These are phyloP conservation scores for Coemansia sp. DNA, from an alignment of 192 early-diverging fungal genomes.

Conservation along the genomic window DNA sequence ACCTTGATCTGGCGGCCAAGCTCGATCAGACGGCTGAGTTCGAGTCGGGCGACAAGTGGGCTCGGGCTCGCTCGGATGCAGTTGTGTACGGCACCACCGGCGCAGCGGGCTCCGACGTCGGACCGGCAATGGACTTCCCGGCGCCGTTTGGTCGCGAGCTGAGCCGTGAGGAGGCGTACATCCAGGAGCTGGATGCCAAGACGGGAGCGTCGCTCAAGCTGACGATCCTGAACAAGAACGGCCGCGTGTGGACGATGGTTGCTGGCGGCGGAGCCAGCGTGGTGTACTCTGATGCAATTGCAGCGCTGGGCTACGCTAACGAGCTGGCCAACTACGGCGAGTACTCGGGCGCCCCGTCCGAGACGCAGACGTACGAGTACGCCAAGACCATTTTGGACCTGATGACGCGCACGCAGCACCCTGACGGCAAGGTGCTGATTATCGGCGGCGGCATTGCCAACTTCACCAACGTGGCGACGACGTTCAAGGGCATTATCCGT, in stretches of 20 bases:
- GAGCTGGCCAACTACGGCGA: constrained; percentile 99
- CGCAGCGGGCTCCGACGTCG: constrained; percentile 55
- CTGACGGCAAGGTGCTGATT: constrained; percentile 94
- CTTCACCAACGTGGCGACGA: constrained; percentile 98
- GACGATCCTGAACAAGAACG: constrained; percentile 92
- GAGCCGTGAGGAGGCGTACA: constrained; percentile 96
- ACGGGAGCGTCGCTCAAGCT: constrained; percentile 98
- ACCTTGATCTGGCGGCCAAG: constrained; percentile 96
- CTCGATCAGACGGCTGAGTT: constrained; percentile 98
- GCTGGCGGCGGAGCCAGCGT: constrained; percentile 99
- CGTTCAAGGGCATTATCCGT: constrained; percentile 98
- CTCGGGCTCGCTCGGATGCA: constrained; percentile 71
- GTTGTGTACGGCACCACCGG: constrained; percentile 50
- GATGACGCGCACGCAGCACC: constrained; percentile 87
- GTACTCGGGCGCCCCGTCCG: constrained; percentile 99
- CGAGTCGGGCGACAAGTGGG: constrained; percentile 95
- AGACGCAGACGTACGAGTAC: constrained; percentile 99
- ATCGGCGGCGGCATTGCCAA: constrained; percentile 99
- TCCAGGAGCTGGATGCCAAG: constrained; percentile 96
- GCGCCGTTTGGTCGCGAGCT: constrained; percentile 97
- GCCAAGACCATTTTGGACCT: constrained; percentile 97
- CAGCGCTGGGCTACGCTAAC: constrained; percentile 88
- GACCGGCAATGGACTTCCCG: constrained; percentile 91
- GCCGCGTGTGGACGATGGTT: constrained; percentile 99
- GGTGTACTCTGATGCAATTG: constrained; percentile 98